These are phyloP conservation scores for Backusella australiensis DNA, from an alignment of 192 early-diverging fungal genomes.

Conservation along the genomic window DNA sequence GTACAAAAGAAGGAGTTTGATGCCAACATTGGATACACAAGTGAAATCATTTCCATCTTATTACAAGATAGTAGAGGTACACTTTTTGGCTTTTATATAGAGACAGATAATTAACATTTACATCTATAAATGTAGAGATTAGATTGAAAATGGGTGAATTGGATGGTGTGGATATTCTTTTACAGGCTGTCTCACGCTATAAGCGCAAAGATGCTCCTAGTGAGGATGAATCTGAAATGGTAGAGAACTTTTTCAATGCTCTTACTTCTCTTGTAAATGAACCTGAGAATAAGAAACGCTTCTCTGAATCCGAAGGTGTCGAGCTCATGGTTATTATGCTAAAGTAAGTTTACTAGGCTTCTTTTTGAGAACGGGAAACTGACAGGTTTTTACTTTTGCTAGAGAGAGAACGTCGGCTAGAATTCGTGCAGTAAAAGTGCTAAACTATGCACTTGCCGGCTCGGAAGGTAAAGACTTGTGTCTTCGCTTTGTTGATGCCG, in stretches of 20 bases:
- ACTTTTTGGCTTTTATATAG: not conserved
- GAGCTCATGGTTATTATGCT: constrained; percentile 90
- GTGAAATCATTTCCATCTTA: constrained; percentile 84
- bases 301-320: constrained; percentile 84
- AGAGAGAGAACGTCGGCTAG: constrained; percentile 79
- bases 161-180: constrained; percentile 13
- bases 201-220: constrained; percentile 77
- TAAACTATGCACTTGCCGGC: constrained; percentile 75
- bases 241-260: constrained; percentile 90
- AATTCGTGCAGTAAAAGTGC: constrained; percentile 81
- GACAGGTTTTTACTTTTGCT: not conserved
- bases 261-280: constrained; percentile 73
- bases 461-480: constrained; percentile 47
- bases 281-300: constrained; percentile 64
- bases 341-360: constrained; percentile 47
- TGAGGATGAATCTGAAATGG: constrained; percentile 83
- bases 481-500: constrained; percentile 75
- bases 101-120: not conserved
- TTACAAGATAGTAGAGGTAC: constrained; percentile 64
- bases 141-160: constrained; percentile 17
- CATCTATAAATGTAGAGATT: constrained; percentile 15
- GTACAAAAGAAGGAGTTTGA: constrained; percentile 65
- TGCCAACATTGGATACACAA: constrained; percentile 84
- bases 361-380: not conserved
- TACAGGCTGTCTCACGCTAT: constrained; percentile 28